These are phyloP conservation scores for Fusarium camptoceras DNA, from an alignment of 2,329 filamentous ascomycete species.

Conservation along the genomic window DNA sequence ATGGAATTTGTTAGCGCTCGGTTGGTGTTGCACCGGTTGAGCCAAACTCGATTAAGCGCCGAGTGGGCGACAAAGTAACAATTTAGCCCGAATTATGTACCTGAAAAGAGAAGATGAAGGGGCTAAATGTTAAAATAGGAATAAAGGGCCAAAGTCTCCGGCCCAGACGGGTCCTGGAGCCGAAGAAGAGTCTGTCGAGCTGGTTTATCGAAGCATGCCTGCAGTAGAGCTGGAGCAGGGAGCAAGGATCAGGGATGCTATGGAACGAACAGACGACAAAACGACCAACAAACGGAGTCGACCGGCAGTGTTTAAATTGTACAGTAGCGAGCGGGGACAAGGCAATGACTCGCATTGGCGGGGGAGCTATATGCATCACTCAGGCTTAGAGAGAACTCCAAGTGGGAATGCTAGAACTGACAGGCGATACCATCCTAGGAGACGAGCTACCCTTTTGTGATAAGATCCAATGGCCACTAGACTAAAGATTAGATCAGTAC, in stretches of 20 bases:
- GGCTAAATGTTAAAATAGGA: constrained; percentile 28
- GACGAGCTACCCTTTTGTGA: constrained; percentile 8
- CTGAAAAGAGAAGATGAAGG: constrained; percentile 13
- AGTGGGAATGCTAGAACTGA: constrained; percentile 18
- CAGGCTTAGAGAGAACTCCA: constrained; percentile 27
- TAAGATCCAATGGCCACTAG: not conserved
- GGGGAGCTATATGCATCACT: constrained; percentile 34
- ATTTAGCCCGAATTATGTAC: constrained; percentile 47
- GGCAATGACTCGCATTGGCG: constrained; percentile 47
- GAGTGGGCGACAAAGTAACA: constrained; percentile 10
- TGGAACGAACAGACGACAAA: constrained; percentile 25
- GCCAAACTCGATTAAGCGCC: constrained; percentile 44
- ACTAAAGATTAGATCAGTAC: constrained; percentile 2
- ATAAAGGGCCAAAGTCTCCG: constrained; percentile 30
- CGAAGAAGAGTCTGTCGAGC: constrained; percentile 11
- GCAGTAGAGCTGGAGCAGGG: constrained; percentile 23
- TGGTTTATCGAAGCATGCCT: constrained; percentile 4
- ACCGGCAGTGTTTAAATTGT: constrained; percentile 33
- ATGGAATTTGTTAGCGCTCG: constrained; percentile 44
- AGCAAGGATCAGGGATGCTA: constrained; percentile 33
- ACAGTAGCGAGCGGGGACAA: constrained; percentile 25
- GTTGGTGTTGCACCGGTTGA: constrained; percentile 32
- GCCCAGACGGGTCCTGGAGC: constrained; percentile 11
- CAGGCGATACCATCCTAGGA: constrained; percentile 14
- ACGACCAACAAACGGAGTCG: constrained; percentile 33